Conservation (phyloP, 2,329 filamentous ascomycete genomes). For the Colletotrichum lupini region DNA sequence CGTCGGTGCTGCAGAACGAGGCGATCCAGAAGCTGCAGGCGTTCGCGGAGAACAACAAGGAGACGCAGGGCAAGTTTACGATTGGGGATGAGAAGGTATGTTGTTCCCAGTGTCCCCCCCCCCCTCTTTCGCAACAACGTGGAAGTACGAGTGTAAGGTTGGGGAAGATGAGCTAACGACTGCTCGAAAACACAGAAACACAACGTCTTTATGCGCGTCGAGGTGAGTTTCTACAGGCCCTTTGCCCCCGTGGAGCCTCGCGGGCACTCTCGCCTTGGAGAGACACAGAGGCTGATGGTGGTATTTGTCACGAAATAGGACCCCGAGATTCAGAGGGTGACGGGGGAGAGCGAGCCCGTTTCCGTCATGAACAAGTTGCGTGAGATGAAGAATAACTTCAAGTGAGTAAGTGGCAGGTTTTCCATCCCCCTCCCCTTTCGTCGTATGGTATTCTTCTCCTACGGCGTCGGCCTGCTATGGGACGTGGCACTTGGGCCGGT, state of each 20-base stretch:
- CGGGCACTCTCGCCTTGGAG: not conserved
- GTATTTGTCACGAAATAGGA: slow-evolving; percentile 62
- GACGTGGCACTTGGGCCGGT: not conserved
- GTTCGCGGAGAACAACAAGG: slow-evolving; percentile 81
- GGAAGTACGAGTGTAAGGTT: no score
- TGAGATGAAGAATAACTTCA: slow-evolving; percentile 88
- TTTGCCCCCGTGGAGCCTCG: not conserved
- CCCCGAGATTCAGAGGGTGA: slow-evolving; percentile 84
- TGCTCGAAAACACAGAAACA: slow-evolving; percentile 69
- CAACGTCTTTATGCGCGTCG: slow-evolving; percentile 95
- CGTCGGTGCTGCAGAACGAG: slow-evolving; percentile 79
- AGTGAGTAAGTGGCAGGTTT: slow-evolving; percentile 58
- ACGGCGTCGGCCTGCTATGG: no score
- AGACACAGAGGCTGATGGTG: no score
- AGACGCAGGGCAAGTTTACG: slow-evolving; percentile 96
- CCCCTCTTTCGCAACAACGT: not conserved
- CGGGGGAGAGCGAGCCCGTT: slow-evolving; percentile 82
- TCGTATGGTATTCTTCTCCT: not conserved
- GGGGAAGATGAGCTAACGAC: not conserved
- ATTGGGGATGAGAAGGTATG: slow-evolving; percentile 95
- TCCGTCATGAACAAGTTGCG: slow-evolving; percentile 87
- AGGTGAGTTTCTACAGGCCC: slow-evolving; percentile 61
- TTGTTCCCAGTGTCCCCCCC: not conserved
- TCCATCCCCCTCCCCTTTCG: not conserved
- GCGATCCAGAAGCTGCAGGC: slow-evolving; percentile 80